Evolutionary conservation across 2,329 filamentous ascomycete species (phyloP), one percentile per base, ranked within the genome.

Genomic region (Ceratocystis lukuohia): DNA sequence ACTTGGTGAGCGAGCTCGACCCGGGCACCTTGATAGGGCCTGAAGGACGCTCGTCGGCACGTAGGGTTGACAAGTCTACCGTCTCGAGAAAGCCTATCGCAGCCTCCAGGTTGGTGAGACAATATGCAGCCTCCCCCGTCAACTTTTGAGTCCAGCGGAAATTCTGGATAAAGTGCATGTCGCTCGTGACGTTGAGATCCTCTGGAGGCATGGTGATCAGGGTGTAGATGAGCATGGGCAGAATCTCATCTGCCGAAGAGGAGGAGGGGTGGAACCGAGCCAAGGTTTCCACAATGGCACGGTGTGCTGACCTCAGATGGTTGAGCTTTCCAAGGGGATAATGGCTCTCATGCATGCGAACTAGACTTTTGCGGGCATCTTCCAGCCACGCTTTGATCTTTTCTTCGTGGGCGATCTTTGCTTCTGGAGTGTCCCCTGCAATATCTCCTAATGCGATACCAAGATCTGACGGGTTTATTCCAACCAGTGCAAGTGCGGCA

Each of bases 191-290:
- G 74, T 92, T 89, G 61, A 97, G 86, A 44, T 87, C 84, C 74
- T 94, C 89, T 0, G 92, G 88, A 0, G 91, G 88, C 57, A 92
- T 87, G 2, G 91, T 96, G 73, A 99, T 95, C 68, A 99, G 82
- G 0, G 91, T 90, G 77, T 96, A 99, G 69, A 99, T 99, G 69
- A 99, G 82, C 75, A 96, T 96, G 0, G 94, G 94, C 74, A 99
- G 86, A 65, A 99, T 95, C 76, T 97, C 94, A 73, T 99, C 94
- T 2, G 94, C 94, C 0, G 94, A 97, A 0, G 94, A 96, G 0
- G 92, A 86, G 15, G 64, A 65, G 20, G 83, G 84, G 69, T 86
- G 84, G 68, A 87, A 86, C 70, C 84, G 80, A 3, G 84, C 81
- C 62, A 87, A 75, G 1, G 91, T 92, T 74, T 97, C 93, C 62